Evolutionary conservation across 257 asterid species (phyloP).

Genomic region (Rauvolfia tetraphylla): DNA sequence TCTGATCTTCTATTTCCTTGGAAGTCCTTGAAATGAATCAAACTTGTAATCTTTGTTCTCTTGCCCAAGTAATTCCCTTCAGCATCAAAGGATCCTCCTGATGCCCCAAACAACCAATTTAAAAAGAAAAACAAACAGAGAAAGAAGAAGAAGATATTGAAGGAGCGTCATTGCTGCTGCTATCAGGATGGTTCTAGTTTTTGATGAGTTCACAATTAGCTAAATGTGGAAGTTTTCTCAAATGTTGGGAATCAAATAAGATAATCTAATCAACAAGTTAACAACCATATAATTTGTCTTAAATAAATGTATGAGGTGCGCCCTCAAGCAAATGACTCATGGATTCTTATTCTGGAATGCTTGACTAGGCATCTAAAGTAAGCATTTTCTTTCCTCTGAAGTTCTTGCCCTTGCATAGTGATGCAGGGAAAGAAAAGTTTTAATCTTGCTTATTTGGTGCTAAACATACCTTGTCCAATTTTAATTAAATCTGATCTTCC

Average conservation of each 20-base stretch:
- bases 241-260: not conserved
- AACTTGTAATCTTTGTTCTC: not conserved
- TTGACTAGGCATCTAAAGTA: no score
- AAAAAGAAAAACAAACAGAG: not conserved
- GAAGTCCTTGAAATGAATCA: not conserved
- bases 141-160: not conserved
- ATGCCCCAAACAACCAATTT: not conserved
- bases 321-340: not conserved
- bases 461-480: not conserved
- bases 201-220: not conserved
- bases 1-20: not conserved
- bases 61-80: not conserved
- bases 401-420: not conserved
- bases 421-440: not conserved
- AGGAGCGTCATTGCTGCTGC: not conserved
- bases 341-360: not conserved
- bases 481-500: not conserved
- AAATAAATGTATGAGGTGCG: not conserved
- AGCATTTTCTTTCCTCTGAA: not conserved
- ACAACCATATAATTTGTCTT: not conserved
- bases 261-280: no score
- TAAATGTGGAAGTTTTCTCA: not conserved
- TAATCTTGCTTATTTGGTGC: not conserved
- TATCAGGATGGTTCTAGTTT: not conserved
- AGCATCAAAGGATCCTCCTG: not conserved